Evolutionary conservation across 805 yeast species (phyloP), one percentile per base, ranked within the genome.

Genomic region (Saccharomyces eubayanus): DNA sequence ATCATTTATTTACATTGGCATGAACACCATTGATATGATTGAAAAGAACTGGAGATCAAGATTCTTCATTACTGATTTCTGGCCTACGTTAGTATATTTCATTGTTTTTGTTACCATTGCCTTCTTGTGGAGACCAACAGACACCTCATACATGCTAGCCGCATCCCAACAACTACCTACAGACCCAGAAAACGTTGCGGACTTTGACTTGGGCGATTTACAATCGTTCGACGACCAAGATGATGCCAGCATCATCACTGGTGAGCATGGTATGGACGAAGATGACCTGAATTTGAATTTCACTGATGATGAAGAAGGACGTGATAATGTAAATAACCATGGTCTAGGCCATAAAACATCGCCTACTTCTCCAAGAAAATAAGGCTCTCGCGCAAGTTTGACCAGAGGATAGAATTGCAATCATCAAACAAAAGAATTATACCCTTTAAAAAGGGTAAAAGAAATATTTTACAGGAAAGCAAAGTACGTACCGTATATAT

Each of bases 121-220:
- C 5, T 82, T 90, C 74, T 80, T 94, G 58, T 94, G 99, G 99
- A 85, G 99, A 71, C 99, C 99, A 52, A 92, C 97, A 0, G 94
- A 87, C 61, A 89, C 96, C 45, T 90, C 96, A 54, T 87, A 91
- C 64, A 85, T 95, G 81, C 80, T 94, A 65, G 98, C 97, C 11
- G 91, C 91, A 57, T 88, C 97, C 2, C 89, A 89, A 51, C 98
- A 94, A 72, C 76, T 94, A 47, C 94, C 96, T 59, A 86, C 87
- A 8, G 94, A 85, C 55, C 88, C 85, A 57, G 78, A 77, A 54
- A 84, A 80, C 40, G 87, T 80, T 11, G 90, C 81, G 46, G 86
- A 82, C 64, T 82, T 82, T 62, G 86, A 82, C 61, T 72, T 82
- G 50, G 85, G 82, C 56, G 83, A 81, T 54, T 62, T 81, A 46